These are phyloP conservation scores for Neurospora sublineolata DNA, from an alignment of 495 filamentous ascomycete genomes.

Conservation along the genomic window DNA sequence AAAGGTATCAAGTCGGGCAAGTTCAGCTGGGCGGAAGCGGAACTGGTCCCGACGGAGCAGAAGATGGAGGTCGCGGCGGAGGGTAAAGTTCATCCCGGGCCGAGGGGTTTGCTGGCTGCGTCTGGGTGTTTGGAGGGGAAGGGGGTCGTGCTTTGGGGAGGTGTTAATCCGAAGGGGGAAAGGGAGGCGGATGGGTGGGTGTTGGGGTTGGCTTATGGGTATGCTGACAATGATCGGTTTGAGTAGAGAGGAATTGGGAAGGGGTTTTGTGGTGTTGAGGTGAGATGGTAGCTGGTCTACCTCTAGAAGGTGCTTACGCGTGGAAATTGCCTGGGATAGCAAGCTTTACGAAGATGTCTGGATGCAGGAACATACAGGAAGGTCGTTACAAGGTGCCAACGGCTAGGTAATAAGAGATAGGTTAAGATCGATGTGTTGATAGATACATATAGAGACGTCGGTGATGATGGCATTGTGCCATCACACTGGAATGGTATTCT, in stretches of 20 bases:
- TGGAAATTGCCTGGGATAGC: neutral
- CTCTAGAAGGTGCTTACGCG: neutral
- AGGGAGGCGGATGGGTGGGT: slow-evolving; percentile 43
- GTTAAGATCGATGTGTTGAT: neutral
- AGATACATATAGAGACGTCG: neutral
- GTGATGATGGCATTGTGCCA: neutral
- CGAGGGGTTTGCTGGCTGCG: slow-evolving; percentile 35
- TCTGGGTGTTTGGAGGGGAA: slow-evolving; percentile 30
- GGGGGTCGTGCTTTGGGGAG: slow-evolving; percentile 41
- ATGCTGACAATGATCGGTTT: slow-evolving; percentile 16
- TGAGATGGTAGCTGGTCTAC: neutral
- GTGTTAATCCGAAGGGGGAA: slow-evolving; percentile 36
- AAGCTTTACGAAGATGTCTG: neutral
- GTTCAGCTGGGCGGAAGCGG: slow-evolving; percentile 37
- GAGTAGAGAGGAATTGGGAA: slow-evolving; percentile 2
- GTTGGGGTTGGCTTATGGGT: slow-evolving; percentile 26
- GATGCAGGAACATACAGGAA: neutral
- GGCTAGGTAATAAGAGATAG: neutral
- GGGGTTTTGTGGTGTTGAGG: neutral
- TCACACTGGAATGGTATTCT: no score
- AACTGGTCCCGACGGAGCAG: slow-evolving; percentile 32
- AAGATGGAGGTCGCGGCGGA: slow-evolving; percentile 8
- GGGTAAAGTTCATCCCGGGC: slow-evolving; percentile 43
- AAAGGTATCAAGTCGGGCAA: slow-evolving; percentile 26
- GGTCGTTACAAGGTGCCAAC: neutral